Base-by-base conservation (phyloP, 257 asterid genomes). In the Avicennia marina region DNA sequence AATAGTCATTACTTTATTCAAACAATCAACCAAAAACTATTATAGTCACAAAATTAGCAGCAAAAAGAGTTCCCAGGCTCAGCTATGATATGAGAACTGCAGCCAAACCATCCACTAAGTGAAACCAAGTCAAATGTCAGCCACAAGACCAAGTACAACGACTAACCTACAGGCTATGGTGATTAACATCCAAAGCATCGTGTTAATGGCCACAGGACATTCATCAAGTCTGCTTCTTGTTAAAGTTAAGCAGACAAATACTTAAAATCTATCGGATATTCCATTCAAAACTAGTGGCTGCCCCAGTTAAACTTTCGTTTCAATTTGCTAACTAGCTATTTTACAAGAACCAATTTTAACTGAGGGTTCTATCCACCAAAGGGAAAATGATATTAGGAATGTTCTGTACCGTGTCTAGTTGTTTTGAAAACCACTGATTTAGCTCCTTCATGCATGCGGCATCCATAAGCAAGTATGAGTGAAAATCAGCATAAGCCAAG, bases 401-500 rank as follows among this genome's bases (percentile, higher is more conserved):
- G 25, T 62, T 31, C 53, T n/a, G 17, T 84, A 90, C 98, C 88
- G 95, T 78, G 68, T 93, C 95, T 60, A 89, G 70, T 72, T 93
- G 95, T 82, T 83, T 85, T 47, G 78, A 25, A 58, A 93, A 85
- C 98, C 98, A 93, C 56, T 86, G 88, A 62, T 79, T 93, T 55
- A 93, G 77, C 82, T 93, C 95, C 81, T 89, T 81, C 84, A 81
- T 80, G 71, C 94, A 81, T 62, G 90, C 74, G 42, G 95, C 76
- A 72, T 93, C 98, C 69, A 44, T 77, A 41, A 85, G 77, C 83
- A 89, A 81, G 82, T 83, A 93, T 38, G 82, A 64, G 64, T 82
- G 89, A 65, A 89, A 93, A 74, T 85, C 97, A 51, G 96, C 77
- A 63, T 88, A 91, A 27, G 94, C 85, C 74, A 91, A 77, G 83